These are phyloP conservation scores for Entrophospora sp. DNA, from an alignment of 192 early-diverging fungal genomes.

Conservation along the genomic window DNA sequence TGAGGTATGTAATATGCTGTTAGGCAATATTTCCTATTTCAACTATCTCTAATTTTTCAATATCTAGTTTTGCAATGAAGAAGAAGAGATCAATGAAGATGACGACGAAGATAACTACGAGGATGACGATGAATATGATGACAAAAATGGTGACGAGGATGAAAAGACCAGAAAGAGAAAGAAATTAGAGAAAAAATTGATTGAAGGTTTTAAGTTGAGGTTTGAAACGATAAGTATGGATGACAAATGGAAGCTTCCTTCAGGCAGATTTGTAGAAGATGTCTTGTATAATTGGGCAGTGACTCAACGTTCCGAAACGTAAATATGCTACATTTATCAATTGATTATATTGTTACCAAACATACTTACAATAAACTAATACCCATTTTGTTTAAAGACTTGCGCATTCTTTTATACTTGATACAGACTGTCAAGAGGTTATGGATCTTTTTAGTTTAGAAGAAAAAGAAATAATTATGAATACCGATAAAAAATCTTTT, in stretches of 20 bases:
- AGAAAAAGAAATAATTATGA: background rate
- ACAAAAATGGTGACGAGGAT: background rate
- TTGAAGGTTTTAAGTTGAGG: conserved; percentile 1
- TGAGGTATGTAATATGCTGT: background rate
- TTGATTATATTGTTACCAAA: conserved; percentile 5
- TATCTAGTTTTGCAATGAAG: conserved; percentile 1
- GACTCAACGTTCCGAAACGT: background rate
- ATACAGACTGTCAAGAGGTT: conserved; percentile 2
- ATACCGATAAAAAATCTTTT: conserved; percentile 7
- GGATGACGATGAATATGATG: background rate
- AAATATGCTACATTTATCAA: conserved; percentile 2
- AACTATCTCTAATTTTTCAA: background rate
- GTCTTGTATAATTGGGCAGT: conserved; percentile 11
- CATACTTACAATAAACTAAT: background rate
- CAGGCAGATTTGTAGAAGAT: conserved; percentile 11
- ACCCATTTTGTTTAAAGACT: background rate
- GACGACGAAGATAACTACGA: background rate
- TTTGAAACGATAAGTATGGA: background rate
- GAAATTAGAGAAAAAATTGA: background rate
- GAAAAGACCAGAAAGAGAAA: background rate
- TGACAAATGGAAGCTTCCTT: conserved; percentile 7
- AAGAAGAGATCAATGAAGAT: too few species aligned
- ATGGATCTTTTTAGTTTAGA: conserved; percentile 5
- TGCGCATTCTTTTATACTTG: background rate
- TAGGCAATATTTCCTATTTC: conserved; percentile 3